Base-by-base conservation (phyloP, 2,329 filamentous ascomycete genomes). In the Phyllosticta citriasiana region DNA sequence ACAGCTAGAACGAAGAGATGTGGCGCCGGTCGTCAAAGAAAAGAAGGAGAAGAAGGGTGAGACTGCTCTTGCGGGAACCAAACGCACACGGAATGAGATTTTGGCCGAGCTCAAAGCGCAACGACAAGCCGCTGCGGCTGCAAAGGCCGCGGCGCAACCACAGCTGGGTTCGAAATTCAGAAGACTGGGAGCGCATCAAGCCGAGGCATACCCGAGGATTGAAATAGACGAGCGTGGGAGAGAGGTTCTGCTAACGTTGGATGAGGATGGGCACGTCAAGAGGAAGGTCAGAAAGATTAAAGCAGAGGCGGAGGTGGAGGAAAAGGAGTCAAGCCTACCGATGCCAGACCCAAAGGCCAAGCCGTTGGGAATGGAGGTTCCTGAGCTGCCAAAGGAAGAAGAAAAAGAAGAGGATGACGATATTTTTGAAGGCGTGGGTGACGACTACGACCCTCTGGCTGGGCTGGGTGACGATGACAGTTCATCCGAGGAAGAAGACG, bases 11-110 rank as follows among this genome's bases (percentile, higher is more conserved):
- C 76, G 82, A 65, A 88, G 88, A 73, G 85, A 90, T 71, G 80
- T 93, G 26, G 86, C 84, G 33, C 83, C 88, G 12, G 77, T 88
- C 66, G 67, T 88, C 68, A 80, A 85, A 62, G 81, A 87, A 68
- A 76, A 78, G 65, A 74, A 72, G 53, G 77, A 79, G 65, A 84
- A 84, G 72, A 80, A 78, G 64, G 82, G 82, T 2, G 76, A 73
- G 52, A 79, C 80, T 72, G 78, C 79, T 0, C 67, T 77, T 27
- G 76, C 76, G 30, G 79, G 79, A 1, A 73, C 74, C 64, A 84
- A 80, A 71, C 75, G 81, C 66, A 82, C 77, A 12, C 73, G 84
- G 61, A 80, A 85, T 67, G 82, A 84, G 61, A 84, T 86, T 57
- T 67, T 87, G 55, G 79, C 77, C 16, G 81, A 85, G 65, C 71